Evolutionary conservation across 2,329 filamentous ascomycete genomes (phyloP).

Genomic region (Botrytis porri): DNA sequence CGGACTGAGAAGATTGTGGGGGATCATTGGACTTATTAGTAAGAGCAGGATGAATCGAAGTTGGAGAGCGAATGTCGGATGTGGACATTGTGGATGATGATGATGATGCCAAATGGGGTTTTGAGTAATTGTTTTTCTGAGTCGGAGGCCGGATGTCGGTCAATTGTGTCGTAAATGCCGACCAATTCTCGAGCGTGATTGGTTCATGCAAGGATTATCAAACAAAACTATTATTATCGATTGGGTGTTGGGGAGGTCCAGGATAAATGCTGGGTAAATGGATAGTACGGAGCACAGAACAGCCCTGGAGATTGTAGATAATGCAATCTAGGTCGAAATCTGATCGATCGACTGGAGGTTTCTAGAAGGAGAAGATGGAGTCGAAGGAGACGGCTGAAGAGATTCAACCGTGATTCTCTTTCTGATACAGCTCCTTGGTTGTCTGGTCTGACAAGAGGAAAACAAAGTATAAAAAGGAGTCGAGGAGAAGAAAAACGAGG

Average conservation of each 20-base stretch:
- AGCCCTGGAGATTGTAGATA: neutral
- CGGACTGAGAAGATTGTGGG: slow-evolving; percentile 23
- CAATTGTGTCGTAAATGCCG: neutral
- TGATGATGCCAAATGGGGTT: neutral
- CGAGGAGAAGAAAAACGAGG: neutral
- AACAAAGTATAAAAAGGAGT: neutral
- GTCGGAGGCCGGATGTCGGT: neutral
- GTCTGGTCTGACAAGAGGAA: neutral
- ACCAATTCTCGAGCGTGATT: neutral
- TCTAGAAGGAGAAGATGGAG: neutral
- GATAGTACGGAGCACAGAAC: neutral
- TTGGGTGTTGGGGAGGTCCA: neutral
- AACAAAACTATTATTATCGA: neutral
- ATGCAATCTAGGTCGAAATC: neutral
- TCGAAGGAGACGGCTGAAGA: neutral
- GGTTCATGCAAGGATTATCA: neutral
- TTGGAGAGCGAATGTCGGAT: slow-evolving; percentile 46
- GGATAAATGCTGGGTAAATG: neutral
- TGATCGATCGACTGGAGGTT: neutral
- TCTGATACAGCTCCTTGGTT: neutral
- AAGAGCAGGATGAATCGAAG: slow-evolving; percentile 51
- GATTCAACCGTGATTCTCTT: neutral
- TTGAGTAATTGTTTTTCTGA: neutral
- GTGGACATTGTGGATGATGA: slow-evolving; percentile 42
- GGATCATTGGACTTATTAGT: slow-evolving; percentile 40